Conservation (phyloP, 768 basidiomycete species). For the Boletus rufocinnamomeus region DNA sequence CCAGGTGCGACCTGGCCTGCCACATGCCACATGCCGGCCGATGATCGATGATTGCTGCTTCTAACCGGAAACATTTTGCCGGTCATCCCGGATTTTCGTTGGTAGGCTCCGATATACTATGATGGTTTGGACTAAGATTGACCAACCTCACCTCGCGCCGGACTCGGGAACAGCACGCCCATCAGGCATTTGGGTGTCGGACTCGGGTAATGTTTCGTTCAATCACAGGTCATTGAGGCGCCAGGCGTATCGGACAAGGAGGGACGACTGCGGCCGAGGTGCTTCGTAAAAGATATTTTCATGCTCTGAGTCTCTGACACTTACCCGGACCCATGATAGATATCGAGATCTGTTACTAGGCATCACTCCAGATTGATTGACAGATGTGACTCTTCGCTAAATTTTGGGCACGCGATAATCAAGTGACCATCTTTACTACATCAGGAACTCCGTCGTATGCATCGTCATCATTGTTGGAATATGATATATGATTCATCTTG, state of each 20-base stretch:
- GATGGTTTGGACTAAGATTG: too few species aligned
- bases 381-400: neutral
- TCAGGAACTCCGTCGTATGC: neutral
- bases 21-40: neutral
- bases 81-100: neutral
- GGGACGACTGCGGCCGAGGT: neutral
- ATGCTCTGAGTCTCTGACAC: neutral
- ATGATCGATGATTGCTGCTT: neutral
- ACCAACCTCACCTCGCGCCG: neutral
- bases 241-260: neutral
- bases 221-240: neutral
- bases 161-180: neutral
- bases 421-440: neutral
- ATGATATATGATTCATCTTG: neutral
- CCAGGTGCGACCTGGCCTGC: too few species aligned
- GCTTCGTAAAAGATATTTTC: neutral
- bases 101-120: neutral
- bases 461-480: neutral
- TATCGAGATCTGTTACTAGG: neutral
- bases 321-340: neutral
- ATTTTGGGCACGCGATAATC: neutral
- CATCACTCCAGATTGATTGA: neutral
- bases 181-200: neutral
- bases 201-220: too few species aligned
- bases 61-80: neutral